Base-by-base conservation (phyloP, 306 rosid genomes). In the Prunus dulcis region DNA sequence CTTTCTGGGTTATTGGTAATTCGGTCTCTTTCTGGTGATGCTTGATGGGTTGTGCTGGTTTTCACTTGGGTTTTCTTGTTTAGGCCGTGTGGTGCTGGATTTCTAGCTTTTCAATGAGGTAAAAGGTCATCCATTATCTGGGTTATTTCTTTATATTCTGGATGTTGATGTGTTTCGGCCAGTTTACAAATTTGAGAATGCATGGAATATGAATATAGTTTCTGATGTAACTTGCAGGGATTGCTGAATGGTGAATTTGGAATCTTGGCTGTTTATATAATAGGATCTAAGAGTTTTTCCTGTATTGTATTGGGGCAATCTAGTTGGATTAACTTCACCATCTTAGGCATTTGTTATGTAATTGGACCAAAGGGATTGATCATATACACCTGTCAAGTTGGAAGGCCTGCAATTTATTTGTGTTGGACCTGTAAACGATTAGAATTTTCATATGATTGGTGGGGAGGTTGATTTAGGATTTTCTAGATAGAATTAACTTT, bases 21-120 rank as follows among this genome's bases (percentile, higher is more conserved):
- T 49, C 19, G 19, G 23, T 28, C 43, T 47, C 25, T 28, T 28
- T 19, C 22, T 34, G 55, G 61, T 50, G 67, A 46, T 75, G 49
- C 9, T 6, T 18, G 58, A 41, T 64, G 8, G 60, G 61, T 28
- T 34, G n/a, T 56, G 71, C 34, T 27, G 56, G 43, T 69, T 71
- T 80, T 67, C 15, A 63, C 64, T 34, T 55, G 75, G 82, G 78
- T 57, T 74, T 75, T 72, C 79, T 41, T 72, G 51, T 50, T 22
- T 50, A 18, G 50, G 66, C 10, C n/a, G 11, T 55, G 18, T 17
- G 32, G 46, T 38, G 71, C 61, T 63, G 46, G 30, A 49, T 78
- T 75, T 53, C 69, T 60, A 46, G 69, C 67, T 10, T 76, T 71
- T 41, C 25, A 67, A 47, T 12, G 60, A 80, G 90, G 90, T 87